These are phyloP conservation scores for Cyberlindnera meyerae DNA, from an alignment of 805 yeast species.

Conservation along the genomic window DNA sequence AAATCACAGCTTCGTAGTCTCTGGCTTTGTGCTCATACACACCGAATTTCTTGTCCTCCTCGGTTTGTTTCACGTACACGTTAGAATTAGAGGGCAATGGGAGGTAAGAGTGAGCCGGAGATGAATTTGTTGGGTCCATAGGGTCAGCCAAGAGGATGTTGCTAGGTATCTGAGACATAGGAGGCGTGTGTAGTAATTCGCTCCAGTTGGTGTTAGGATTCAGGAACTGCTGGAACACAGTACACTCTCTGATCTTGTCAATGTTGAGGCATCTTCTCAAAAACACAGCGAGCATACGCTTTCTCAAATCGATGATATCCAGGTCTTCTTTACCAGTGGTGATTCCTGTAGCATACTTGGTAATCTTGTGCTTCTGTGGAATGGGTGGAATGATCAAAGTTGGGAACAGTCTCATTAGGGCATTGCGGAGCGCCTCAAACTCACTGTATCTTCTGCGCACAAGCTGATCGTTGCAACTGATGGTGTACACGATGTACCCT, in stretches of 20 bases:
- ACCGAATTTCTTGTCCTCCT: slow-evolving; percentile 36
- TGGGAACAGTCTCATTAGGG: slow-evolving; percentile 70
- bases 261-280: slow-evolving; percentile 70
- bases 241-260: slow-evolving; percentile 51
- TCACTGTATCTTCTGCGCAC: slow-evolving; percentile 89
- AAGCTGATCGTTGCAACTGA: slow-evolving; percentile 52
- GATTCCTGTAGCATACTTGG: slow-evolving; percentile 39
- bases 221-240: slow-evolving; percentile 69
- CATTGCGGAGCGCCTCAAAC: slow-evolving; percentile 75
- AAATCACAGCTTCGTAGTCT: slow-evolving; percentile 41
- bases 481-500: slow-evolving; percentile 80
- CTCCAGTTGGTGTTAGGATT: slow-evolving; percentile 91
- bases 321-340: slow-evolving; percentile 37
- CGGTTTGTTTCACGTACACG: slow-evolving; percentile 22
- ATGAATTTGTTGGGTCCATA: slow-evolving; percentile 47
- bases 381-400: slow-evolving; percentile 87
- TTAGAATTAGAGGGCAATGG: slow-evolving; percentile 50
- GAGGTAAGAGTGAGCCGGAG: slow-evolving; percentile 56
- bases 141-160: slow-evolving; percentile 57
- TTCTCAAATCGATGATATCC: slow-evolving; percentile 60
- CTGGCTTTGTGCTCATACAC: slow-evolving; percentile 39
- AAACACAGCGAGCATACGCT: slow-evolving; percentile 73
- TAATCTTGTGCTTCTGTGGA: slow-evolving; percentile 73
- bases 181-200: slow-evolving; percentile 62
- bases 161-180: slow-evolving; percentile 48